phyloP scores from a whole-genome alignment of 2,329 filamentous ascomycete genomes.

The Lecanicillium sp. region DNA sequence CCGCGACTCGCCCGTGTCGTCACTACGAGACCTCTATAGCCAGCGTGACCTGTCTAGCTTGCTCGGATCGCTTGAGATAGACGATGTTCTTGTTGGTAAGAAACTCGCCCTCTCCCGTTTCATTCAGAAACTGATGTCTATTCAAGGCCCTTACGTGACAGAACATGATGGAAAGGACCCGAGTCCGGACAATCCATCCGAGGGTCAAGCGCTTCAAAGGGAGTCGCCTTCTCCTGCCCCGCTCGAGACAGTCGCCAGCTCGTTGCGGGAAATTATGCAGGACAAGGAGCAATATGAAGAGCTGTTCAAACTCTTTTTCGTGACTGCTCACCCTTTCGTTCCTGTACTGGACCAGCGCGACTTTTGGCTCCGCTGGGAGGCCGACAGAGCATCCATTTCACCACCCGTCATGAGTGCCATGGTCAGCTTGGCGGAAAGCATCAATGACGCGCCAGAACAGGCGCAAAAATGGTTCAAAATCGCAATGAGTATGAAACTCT shows the following conservation, averaged over 20 bases:
- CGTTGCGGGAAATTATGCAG: neutral
- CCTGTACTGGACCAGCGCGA: conserved; percentile 4
- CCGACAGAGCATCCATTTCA: neutral
- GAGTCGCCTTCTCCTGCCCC: neutral
- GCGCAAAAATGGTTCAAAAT: neutral
- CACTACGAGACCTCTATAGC: conserved; percentile 3
- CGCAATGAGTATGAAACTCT: neutral
- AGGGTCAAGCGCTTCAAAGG: neutral
- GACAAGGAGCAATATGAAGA: neutral
- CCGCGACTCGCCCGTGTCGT: neutral
- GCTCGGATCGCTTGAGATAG: conserved; percentile 2
- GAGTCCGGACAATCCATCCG: neutral
- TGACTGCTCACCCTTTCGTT: neutral
- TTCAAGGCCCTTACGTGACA: neutral
- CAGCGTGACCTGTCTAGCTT: conserved; percentile 1
- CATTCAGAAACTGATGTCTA: too few relatives aligned
- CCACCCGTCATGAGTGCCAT: neutral
- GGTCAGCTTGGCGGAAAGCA: neutral
- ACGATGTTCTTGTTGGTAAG: conserved; percentile 4
- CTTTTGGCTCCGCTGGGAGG: neutral
- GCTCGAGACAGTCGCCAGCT: neutral
- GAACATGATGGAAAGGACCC: neutral
- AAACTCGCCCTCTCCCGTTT: too few relatives aligned
- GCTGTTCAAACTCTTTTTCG: neutral
- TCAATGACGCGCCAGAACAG: neutral